Evolutionary conservation across 257 asterid genomes (phyloP), one percentile per base, ranked within the genome.

Genomic region (Salvia miltiorrhiza): DNA sequence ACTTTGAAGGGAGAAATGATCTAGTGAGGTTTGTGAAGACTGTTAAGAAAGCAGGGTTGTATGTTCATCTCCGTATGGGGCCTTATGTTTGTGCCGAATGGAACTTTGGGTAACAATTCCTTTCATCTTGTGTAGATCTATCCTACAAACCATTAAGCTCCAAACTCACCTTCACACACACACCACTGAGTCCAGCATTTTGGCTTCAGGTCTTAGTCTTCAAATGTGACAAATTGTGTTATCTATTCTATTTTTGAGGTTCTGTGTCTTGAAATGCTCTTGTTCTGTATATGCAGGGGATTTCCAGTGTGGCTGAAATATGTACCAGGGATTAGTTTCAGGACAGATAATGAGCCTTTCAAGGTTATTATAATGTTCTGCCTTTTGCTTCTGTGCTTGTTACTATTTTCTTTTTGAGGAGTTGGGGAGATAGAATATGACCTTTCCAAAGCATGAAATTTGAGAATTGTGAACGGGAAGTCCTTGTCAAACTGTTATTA

Each of bases 21-120:
- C 63, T 92, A 71, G 95, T 92, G 77, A 87, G 89, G 83, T 92
- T 92, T 77, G 73, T 92, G 12, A 89, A 83, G 82, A 85, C 90
- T 71, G 82, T 90, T 11, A 92, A 89, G 81, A 81, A 78, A 80
- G 96, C 94, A 45, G 97, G 98, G 74, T 79, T 92, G 1, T 87
- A 89, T 83, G 96, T 88, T 78, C 88, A 80, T 81, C 84, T 89
- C 26, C 86, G 98, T 23, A 83, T 92, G 69, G 98, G 98, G n/a
- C 98, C 98, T 77, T 92, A 92, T 77, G 89, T 89, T 69, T 92
- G 98, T 57, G 98, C 94, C 0, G 98, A 92, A 41, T 92, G 98
- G 97, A 92, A 92, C 63, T 92, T 89, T 44, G 98, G 98, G 98
- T 89, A 87, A 45, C 23, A 52, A 14, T 62, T 53, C 28, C 40